These are phyloP conservation scores for Warburgia ugandensis DNA, from an alignment of 164 flowering plant species.

Conservation along the genomic window DNA sequence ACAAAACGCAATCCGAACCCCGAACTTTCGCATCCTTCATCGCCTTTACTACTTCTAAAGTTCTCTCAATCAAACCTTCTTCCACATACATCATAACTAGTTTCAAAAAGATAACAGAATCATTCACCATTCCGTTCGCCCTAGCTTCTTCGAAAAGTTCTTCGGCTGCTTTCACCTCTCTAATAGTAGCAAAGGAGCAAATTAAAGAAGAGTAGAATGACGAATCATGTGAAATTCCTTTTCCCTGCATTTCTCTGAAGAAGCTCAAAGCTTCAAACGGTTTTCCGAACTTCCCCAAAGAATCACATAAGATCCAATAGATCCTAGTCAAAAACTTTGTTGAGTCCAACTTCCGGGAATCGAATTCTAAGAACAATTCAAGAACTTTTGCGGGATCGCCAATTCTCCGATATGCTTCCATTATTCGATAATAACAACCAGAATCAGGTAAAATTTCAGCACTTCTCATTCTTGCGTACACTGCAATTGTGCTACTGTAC, in stretches of 20 bases:
- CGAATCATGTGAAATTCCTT: constrained; percentile 31
- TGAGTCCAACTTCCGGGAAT: constrained; percentile 11
- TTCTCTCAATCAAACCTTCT: constrained; percentile 52
- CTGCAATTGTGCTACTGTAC: constrained; percentile 44
- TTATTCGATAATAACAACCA: constrained; percentile 33
- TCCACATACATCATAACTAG: constrained; percentile 63
- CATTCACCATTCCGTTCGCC: constrained; percentile 43
- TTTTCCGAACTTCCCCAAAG: constrained; percentile 47
- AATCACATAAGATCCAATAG: constrained; percentile 38
- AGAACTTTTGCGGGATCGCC: constrained; percentile 38
- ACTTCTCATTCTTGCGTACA: constrained; percentile 37
- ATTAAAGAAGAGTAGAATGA: constrained; percentile 53
- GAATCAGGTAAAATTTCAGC: constrained; percentile 27
- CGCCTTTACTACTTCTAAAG: constrained; percentile 31
- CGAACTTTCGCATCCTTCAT: constrained; percentile 35
- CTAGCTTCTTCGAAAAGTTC: constrained; percentile 50
- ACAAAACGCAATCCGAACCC: constrained; percentile 63
- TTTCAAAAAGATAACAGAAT: constrained; percentile 51
- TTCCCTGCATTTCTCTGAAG: constrained; percentile 38
- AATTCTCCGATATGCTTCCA: constrained; percentile 56
- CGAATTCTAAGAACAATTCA: constrained; percentile 41
- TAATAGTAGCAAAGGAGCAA: constrained; percentile 40
- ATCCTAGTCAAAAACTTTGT: constrained; percentile 18
- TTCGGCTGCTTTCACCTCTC: constrained; percentile 45
- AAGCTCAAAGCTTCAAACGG: constrained; percentile 50